Evolutionary conservation across 805 yeast genomes (phyloP).

Genomic region (Metschnikowia picachoensis): DNA sequence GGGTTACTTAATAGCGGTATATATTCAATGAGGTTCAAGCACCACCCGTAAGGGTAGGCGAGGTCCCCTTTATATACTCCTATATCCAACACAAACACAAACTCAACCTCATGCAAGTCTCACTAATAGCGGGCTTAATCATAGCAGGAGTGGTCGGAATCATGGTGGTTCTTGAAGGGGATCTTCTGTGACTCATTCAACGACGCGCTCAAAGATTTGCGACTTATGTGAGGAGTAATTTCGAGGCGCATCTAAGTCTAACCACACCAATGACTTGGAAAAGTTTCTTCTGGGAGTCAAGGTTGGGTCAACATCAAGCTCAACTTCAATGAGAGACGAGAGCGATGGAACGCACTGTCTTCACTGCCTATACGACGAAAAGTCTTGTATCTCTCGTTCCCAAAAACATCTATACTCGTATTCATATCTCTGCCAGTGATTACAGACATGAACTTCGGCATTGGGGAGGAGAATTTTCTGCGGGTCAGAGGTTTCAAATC

Average conservation of each 20-base stretch:
- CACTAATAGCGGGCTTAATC: too few species aligned
- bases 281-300: constrained; percentile 23
- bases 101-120: too few species aligned
- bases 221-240: neutral
- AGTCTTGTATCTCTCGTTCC: constrained; percentile 38
- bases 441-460: constrained; percentile 4
- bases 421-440: constrained; percentile 5
- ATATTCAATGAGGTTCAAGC: too few species aligned
- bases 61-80: too few species aligned
- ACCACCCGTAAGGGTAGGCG: too few species aligned
- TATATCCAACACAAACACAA: too few species aligned
- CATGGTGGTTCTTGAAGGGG: constrained; percentile 9
- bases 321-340: constrained; percentile 1
- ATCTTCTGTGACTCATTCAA: constrained; percentile 16
- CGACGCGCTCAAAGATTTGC: constrained; percentile 16
- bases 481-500: constrained; percentile 29
- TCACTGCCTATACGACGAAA: constrained; percentile 34
- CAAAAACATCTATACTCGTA: constrained; percentile 25
- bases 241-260: constrained; percentile 1
- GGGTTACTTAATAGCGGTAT: too few species aligned
- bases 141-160: too few species aligned
- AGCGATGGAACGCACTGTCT: constrained; percentile 4
- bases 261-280: constrained; percentile 7
- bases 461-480: constrained; percentile 8
- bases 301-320: constrained; percentile 19